Conservation (phyloP, 257 asterid species). For the Primulina huaijiensis region DNA sequence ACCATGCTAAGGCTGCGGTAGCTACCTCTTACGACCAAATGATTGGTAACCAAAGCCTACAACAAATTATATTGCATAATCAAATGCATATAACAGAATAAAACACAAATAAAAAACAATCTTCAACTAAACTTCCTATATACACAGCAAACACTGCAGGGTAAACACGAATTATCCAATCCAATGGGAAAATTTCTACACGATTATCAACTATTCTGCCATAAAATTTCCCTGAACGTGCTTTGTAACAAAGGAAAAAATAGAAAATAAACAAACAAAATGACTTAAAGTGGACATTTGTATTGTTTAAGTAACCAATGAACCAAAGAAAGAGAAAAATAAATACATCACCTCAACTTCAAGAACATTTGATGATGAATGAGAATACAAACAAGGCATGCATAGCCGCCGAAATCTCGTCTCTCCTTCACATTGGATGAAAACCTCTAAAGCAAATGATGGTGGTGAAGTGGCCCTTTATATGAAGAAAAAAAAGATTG, state of each 20-base stretch:
- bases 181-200: too few relatives aligned
- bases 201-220: conserved; percentile 4
- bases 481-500: conserved; percentile 25
- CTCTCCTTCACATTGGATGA: conserved; percentile 94
- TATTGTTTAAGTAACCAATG: not conserved
- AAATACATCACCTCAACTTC: conserved; percentile 74
- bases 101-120: too few relatives aligned
- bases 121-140: too few relatives aligned
- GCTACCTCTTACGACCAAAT: conserved; percentile 96
- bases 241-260: not conserved
- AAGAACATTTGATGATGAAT: conserved; percentile 87
- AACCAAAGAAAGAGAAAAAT: conserved; percentile 13
- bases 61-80: conserved; percentile 26
- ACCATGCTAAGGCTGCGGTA: conserved; percentile 96
- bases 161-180: too few relatives aligned
- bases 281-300: not conserved
- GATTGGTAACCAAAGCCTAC: conserved; percentile 87
- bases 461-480: conserved; percentile 93
- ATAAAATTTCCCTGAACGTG: conserved; percentile 15
- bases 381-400: conserved; percentile 87
- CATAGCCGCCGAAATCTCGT: conserved; percentile 90
- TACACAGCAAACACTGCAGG: too few relatives aligned
- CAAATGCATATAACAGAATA: conserved; percentile 3
- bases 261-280: not conserved
- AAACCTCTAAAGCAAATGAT: conserved; percentile 82